Conservation (phyloP, 768 basidiomycete species). For the Kwoniella sp. region DNA sequence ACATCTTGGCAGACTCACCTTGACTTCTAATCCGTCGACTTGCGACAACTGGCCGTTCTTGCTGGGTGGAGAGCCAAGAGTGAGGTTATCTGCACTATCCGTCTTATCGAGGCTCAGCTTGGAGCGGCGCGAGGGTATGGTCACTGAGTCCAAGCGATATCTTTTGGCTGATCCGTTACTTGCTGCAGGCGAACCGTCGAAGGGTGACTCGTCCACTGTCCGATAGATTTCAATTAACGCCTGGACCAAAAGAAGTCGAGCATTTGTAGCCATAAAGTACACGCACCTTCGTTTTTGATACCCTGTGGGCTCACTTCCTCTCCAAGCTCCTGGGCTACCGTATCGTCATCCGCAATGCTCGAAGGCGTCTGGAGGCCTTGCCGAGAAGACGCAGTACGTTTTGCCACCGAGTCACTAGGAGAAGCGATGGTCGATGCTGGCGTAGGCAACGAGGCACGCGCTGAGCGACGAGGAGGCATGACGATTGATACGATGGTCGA, state of each 20-base stretch:
- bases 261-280: neutral
- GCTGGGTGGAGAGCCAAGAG: slow-evolving; percentile 30
- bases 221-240: too few species aligned
- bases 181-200: slow-evolving; percentile 9
- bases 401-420: slow-evolving; percentile 11
- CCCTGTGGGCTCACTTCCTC: slow-evolving; percentile 18
- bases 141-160: slow-evolving; percentile 39
- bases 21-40: neutral
- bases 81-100: slow-evolving; percentile 42
- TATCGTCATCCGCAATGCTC: slow-evolving; percentile 30
- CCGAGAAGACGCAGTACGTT: neutral
- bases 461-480: slow-evolving; percentile 38
- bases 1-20: too few species aligned
- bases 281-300: slow-evolving; percentile 38
- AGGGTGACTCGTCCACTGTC: slow-evolving; percentile 25
- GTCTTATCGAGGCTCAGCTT: slow-evolving; percentile 43
- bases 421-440: slow-evolving; percentile 35
- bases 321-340: slow-evolving; percentile 2
- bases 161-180: slow-evolving; percentile 1
- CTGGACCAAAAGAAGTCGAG: slow-evolving; percentile 2
- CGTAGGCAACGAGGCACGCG: slow-evolving; percentile 38
- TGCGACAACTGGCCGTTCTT: slow-evolving; percentile 11
- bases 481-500: too few species aligned
- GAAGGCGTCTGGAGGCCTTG: slow-evolving; percentile 36
- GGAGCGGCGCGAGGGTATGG: slow-evolving; percentile 37